phyloP scores from a whole-genome alignment of 257 asterid species.

The Oldenlandia corymbosa region DNA sequence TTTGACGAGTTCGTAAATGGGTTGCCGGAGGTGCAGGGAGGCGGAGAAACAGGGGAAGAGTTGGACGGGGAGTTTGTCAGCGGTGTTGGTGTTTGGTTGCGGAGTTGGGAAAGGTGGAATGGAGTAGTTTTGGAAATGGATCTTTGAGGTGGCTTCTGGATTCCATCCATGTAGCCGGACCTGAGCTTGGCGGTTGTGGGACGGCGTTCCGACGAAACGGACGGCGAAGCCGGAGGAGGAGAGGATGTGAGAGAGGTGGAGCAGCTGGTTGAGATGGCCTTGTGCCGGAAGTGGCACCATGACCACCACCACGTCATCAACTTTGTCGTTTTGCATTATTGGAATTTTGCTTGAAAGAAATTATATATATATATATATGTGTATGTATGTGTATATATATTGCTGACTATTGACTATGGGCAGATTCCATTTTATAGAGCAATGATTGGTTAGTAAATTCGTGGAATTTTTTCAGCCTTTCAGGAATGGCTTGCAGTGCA shows the following conservation, averaged over 20 bases:
- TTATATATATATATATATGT: too few species aligned
- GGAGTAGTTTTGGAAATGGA: constrained; percentile 17
- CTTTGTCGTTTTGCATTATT: not conserved
- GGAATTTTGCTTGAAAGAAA: not conserved
- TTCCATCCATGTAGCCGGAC: constrained; percentile 44
- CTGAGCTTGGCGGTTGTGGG: constrained; percentile 51
- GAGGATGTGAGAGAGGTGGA: constrained; percentile 27
- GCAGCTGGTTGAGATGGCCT: constrained; percentile 75
- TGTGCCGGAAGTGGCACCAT: constrained; percentile 61
- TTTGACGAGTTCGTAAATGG: constrained; percentile 17
- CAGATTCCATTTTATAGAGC: too few species aligned
- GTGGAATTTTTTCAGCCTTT: too few species aligned
- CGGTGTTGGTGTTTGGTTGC: constrained; percentile 37
- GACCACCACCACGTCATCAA: constrained; percentile 30
- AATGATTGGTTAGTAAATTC: too few species aligned
- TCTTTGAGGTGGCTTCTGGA: constrained; percentile 11
- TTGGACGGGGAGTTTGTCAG: constrained; percentile 43
- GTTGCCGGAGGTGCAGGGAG: constrained; percentile 28
- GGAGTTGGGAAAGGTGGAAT: constrained; percentile 4
- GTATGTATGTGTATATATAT: too few species aligned
- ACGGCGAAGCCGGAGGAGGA: constrained; percentile 13
- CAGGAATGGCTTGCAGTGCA: too few species aligned
- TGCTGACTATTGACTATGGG: too few species aligned
- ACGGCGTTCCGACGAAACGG: constrained; percentile 45
- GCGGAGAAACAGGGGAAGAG: constrained; percentile 31